A percentile compares a stretch with the other conserved stretches of the same genome.
Evolutionary conservation across 495 filamentous ascomycete species (phyloP).

Genomic region (Tuber borchii): DNA sequence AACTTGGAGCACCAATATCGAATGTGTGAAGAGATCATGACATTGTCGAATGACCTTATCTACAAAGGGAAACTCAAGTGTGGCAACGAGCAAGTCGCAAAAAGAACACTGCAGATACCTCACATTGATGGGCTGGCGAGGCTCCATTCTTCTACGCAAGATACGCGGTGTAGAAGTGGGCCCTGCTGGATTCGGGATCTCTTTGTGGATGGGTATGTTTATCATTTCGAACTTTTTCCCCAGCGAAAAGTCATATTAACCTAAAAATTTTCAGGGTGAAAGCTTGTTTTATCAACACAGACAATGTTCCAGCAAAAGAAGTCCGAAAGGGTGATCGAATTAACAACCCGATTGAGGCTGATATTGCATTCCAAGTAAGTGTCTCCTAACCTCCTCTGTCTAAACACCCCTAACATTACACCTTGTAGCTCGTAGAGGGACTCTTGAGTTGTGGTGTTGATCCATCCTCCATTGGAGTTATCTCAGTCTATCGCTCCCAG

Average conservation of each 20-base stretch:
- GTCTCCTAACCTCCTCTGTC: not conserved
- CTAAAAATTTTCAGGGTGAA: constrained; percentile 44
- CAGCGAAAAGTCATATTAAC: constrained; percentile 4
- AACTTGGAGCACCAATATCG: constrained; percentile 93
- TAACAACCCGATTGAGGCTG: constrained; percentile 73
- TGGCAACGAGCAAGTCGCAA: constrained; percentile 67
- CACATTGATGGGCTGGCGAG: constrained; percentile 53
- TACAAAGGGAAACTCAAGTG: constrained; percentile 86
- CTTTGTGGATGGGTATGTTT: constrained; percentile 45
- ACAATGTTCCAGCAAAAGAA: constrained; percentile 63
- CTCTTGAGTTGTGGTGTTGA: constrained; percentile 69
- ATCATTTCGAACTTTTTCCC: not conserved
- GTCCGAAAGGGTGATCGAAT: constrained; percentile 71
- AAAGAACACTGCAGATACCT: constrained; percentile 54
- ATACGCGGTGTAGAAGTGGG: constrained; percentile 17
- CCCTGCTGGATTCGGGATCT: constrained; percentile 81
- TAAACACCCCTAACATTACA: not conserved
- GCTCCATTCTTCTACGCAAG: constrained; percentile 20
- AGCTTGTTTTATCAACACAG: constrained; percentile 83
- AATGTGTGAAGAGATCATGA: constrained; percentile 96
- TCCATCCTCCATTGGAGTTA: constrained; percentile 77
- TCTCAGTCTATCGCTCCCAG: constrained; percentile 96
- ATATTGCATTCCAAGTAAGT: constrained; percentile 47
- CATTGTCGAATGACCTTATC: constrained; percentile 84
- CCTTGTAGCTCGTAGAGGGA: constrained; percentile 67